Evolutionary conservation across 768 basidiomycete species (phyloP).

Genomic region (Paxillus ammoniavirescens): DNA sequence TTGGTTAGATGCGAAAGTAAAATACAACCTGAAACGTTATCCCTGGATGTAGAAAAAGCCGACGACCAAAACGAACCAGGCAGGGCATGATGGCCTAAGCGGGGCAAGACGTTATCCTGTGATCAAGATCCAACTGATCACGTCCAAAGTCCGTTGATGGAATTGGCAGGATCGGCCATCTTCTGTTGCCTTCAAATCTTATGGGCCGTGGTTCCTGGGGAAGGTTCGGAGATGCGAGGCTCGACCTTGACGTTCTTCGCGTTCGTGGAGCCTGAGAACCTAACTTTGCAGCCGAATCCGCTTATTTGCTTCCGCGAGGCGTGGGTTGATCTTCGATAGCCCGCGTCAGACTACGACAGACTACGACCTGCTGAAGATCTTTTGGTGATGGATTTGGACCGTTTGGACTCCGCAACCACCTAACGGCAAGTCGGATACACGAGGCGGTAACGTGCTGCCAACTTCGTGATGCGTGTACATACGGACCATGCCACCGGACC

Average conservation of each 20-base stretch:
- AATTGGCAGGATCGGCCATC: conserved; percentile 18
- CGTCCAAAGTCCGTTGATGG: conserved; percentile 10
- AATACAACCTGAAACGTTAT: conserved; percentile 15
- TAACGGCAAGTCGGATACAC: conserved; percentile 21
- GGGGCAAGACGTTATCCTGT: conserved; percentile 13
- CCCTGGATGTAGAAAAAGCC: conserved; percentile 8
- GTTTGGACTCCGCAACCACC: not conserved
- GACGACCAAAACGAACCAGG: not conserved
- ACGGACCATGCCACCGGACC: not conserved
- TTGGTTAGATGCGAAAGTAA: conserved; percentile 16
- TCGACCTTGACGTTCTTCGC: conserved; percentile 6
- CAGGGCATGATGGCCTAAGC: conserved; percentile 1
- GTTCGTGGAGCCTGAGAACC: conserved; percentile 11
- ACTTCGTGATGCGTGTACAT: conserved; percentile 3
- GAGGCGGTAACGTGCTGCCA: conserved; percentile 23
- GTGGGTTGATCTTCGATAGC: not conserved
- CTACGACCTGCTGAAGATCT: not conserved
- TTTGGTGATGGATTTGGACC: not conserved
- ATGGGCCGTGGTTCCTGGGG: not conserved
- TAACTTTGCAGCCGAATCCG: conserved; percentile 3
- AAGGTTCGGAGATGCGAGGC: not conserved
- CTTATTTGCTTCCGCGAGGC: not conserved
- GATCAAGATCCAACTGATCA: conserved; percentile 21
- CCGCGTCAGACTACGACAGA: not conserved
- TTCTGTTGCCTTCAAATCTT: conserved; percentile 13